Percentiles rank a stretch among this genome's conserved stretches.
These are phyloP conservation scores for Ascochyta pisi DNA, from an alignment of 2,329 filamentous ascomycete species.

Conservation along the genomic window DNA sequence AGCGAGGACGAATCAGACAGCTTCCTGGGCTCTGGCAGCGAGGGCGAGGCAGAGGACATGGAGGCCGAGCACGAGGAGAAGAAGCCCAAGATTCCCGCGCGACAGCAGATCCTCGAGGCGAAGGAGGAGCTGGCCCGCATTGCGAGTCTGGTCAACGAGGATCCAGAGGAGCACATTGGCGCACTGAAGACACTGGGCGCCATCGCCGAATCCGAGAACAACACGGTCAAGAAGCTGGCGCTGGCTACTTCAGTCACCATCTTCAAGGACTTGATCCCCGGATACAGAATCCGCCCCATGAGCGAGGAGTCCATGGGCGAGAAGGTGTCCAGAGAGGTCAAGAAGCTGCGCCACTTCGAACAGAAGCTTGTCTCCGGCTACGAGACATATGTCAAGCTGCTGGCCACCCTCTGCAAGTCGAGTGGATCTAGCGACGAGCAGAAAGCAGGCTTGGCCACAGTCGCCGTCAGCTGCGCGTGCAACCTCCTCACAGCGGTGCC, in stretches of 20 bases:
- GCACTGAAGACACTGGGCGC: slow-evolving; percentile 79
- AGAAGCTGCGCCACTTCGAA: slow-evolving; percentile 81
- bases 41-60: slow-evolving; percentile 54
- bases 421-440: slow-evolving; percentile 53
- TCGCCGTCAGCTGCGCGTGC: slow-evolving; percentile 87
- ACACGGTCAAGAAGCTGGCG: slow-evolving; percentile 82
- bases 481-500: slow-evolving; percentile 80
- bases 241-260: slow-evolving; percentile 86
- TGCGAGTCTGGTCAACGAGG: slow-evolving; percentile 82
- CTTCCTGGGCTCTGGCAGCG: slow-evolving; percentile 67
- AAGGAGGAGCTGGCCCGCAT: slow-evolving; percentile 92
- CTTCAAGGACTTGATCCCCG: slow-evolving; percentile 95
- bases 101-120: slow-evolving; percentile 81
- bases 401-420: slow-evolving; percentile 71
- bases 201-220: slow-evolving; percentile 72
- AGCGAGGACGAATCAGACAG: slow-evolving; percentile 64
- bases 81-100: slow-evolving; percentile 71
- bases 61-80: slow-evolving; percentile 53
- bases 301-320: slow-evolving; percentile 75
- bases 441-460: slow-evolving; percentile 63
- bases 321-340: slow-evolving; percentile 91
- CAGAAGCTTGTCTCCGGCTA: slow-evolving; percentile 86
- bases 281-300: slow-evolving; percentile 88
- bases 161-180: slow-evolving; percentile 87
- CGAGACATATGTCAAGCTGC: slow-evolving; percentile 79